Evolutionary conservation across 352 stramenopile genomes (phyloP).

Genomic region (Pythium coloratum): DNA sequence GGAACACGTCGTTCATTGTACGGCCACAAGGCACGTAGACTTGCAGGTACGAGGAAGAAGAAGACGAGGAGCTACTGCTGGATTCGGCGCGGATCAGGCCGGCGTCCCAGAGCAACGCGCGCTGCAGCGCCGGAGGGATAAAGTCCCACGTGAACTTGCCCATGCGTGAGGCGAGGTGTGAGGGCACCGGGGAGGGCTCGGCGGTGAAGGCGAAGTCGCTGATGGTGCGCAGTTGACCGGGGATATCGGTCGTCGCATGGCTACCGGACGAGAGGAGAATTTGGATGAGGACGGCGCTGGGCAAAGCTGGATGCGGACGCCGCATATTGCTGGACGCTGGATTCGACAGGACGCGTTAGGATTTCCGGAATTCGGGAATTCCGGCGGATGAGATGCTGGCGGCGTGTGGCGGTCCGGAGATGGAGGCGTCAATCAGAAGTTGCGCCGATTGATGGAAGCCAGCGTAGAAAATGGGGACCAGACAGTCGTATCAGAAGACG

Average conservation of each 20-base stretch:
- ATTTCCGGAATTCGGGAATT: background rate
- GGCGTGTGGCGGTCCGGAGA: background rate
- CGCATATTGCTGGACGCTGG: background rate
- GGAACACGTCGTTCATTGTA: slow-evolving; percentile 28
- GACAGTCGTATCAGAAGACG: background rate
- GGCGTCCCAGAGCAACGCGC: slow-evolving; percentile 17
- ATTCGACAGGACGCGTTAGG: background rate
- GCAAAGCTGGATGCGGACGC: background rate
- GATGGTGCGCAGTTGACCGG: background rate
- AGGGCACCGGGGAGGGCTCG: background rate
- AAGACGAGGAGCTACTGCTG: background rate
- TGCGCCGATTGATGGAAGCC: slow-evolving; percentile 1
- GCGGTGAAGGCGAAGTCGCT: background rate
- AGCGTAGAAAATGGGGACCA: background rate
- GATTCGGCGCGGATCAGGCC: background rate
- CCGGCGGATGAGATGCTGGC: background rate
- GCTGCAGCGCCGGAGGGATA: background rate
- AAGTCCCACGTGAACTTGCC: background rate
- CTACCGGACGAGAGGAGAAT: background rate
- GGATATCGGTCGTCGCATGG: background rate
- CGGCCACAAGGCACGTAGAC: slow-evolving; percentile 20
- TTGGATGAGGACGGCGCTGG: background rate
- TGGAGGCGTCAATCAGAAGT: background rate
- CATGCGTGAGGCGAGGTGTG: background rate
- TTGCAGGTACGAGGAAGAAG: slow-evolving; percentile 10